These are phyloP conservation scores for Fusarium humuli DNA, from an alignment of 2,329 filamentous ascomycete genomes.

Conservation along the genomic window DNA sequence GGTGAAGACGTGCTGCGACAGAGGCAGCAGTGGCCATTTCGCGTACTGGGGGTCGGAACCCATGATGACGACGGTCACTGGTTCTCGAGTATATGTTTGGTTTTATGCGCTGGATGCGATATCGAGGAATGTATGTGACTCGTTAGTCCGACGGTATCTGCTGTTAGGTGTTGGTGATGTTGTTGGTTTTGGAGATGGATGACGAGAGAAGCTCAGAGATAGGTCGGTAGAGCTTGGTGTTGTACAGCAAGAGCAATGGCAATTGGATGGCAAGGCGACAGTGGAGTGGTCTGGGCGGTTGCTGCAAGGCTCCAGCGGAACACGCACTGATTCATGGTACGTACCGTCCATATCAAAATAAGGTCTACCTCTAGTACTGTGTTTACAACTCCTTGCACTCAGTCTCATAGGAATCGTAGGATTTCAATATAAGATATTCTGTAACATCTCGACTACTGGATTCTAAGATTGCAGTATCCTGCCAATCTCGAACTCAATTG, in stretches of 20 bases:
- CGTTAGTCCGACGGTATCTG: not conserved
- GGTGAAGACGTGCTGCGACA: conserved; percentile 88
- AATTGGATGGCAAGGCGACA: conserved; percentile 41
- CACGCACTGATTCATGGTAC: conserved; percentile 42
- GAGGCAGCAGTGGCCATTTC: conserved; percentile 83
- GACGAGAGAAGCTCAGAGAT: conserved; percentile 42
- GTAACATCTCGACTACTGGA: not conserved
- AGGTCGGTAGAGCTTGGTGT: conserved; percentile 37
- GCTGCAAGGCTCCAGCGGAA: conserved; percentile 50
- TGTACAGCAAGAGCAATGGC: conserved; percentile 30
- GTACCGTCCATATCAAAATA: not conserved
- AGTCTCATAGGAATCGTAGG: not conserved
- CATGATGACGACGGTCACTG: conserved; percentile 63
- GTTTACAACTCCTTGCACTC: not conserved
- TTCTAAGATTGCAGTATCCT: not conserved
- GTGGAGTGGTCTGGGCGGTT: conserved; percentile 28
- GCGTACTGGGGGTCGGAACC: conserved; percentile 86
- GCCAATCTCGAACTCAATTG: not conserved
- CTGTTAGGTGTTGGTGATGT: conserved; percentile 14
- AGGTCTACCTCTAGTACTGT: not conserved
- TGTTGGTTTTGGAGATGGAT: conserved; percentile 40
- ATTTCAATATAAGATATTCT: not conserved
- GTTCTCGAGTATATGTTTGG: conserved; percentile 46
- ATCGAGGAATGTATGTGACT: not conserved
- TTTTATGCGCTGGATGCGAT: conserved; percentile 4